Evolutionary conservation across 78 protist genomes (phyloP).

Genomic region (Chrysochromulina tobinii): DNA sequence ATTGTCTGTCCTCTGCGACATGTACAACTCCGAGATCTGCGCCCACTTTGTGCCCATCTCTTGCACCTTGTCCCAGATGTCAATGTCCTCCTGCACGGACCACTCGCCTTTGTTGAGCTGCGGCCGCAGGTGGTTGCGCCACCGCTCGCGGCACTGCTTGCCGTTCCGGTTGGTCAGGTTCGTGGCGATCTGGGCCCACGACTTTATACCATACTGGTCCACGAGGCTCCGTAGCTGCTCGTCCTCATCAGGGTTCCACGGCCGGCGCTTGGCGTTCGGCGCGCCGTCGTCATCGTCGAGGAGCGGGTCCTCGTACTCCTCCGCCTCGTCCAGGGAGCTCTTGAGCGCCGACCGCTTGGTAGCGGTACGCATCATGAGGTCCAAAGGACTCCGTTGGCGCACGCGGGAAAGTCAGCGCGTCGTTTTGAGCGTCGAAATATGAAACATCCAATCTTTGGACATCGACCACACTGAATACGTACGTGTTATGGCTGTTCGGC

Average conservation of each 20-base stretch:
- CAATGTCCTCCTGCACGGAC: neutral
- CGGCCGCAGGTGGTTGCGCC: conserved; percentile 20
- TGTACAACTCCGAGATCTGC: neutral
- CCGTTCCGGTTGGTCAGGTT: neutral
- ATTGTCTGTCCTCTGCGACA: neutral
- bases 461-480: too few relatives aligned
- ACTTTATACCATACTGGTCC: neutral
- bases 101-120: conserved; percentile 15
- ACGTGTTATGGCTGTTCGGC: too few relatives aligned
- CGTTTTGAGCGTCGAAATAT: too few relatives aligned
- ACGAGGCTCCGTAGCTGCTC: neutral
- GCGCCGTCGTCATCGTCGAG: too few relatives aligned
- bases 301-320: too few relatives aligned
- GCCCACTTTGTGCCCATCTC: conserved; percentile 18
- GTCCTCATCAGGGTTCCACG: neutral
- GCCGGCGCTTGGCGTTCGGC: neutral
- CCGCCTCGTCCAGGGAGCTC: too few relatives aligned
- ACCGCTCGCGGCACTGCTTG: conserved; percentile 15
- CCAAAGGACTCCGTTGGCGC: too few relatives aligned
- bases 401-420: too few relatives aligned
- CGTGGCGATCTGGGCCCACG: neutral
- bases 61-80: neutral
- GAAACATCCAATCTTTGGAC: too few relatives aligned
- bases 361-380: too few relatives aligned
- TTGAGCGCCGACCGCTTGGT: too few relatives aligned